phyloP scores from a whole-genome alignment of 176 grass and related monocot genomes.

The Avena insularis region DNA sequence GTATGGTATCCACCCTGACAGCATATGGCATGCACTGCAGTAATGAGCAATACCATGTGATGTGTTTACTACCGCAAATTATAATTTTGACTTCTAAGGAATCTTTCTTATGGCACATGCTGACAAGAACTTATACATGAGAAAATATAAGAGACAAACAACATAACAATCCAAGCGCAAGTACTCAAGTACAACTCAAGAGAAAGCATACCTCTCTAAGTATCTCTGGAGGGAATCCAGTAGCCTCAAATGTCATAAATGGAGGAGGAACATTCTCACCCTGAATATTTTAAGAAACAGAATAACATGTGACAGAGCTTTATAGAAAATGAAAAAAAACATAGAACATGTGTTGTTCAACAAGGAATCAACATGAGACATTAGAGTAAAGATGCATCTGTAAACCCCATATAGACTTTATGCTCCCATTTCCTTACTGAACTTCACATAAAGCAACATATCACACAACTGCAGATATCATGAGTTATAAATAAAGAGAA shows the following conservation, averaged over 20 bases:
- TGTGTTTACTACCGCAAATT: constrained; percentile 24
- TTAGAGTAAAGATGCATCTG: constrained; percentile 24
- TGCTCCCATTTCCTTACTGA: neutral
- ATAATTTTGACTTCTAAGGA: constrained; percentile 24
- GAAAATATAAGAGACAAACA: constrained; percentile 20
- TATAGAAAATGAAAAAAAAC: constrained; percentile 32
- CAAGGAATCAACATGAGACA: constrained; percentile 23
- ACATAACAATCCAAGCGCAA: neutral
- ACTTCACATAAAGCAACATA: neutral
- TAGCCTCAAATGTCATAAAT: constrained; percentile 98
- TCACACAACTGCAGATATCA: constrained; percentile 27
- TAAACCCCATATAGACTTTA: constrained; percentile 20
- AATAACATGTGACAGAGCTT: constrained; percentile 44
- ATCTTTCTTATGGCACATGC: neutral
- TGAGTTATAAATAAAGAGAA: constrained; percentile 27
- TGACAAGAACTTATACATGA: constrained; percentile 27
- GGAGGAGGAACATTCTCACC: constrained; percentile 92
- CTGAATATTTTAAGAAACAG: constrained; percentile 60
- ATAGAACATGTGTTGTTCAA: neutral
- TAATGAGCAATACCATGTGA: constrained; percentile 34
- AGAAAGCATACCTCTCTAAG: constrained; percentile 83
- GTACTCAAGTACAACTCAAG: constrained; percentile 26
- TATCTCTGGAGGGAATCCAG: constrained; percentile 96
- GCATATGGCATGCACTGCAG: constrained; percentile 50
- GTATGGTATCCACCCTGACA: constrained; percentile 48